These are phyloP conservation scores for Paraglomus brasilianum DNA, from an alignment of 192 early-diverging fungal species.

Conservation along the genomic window DNA sequence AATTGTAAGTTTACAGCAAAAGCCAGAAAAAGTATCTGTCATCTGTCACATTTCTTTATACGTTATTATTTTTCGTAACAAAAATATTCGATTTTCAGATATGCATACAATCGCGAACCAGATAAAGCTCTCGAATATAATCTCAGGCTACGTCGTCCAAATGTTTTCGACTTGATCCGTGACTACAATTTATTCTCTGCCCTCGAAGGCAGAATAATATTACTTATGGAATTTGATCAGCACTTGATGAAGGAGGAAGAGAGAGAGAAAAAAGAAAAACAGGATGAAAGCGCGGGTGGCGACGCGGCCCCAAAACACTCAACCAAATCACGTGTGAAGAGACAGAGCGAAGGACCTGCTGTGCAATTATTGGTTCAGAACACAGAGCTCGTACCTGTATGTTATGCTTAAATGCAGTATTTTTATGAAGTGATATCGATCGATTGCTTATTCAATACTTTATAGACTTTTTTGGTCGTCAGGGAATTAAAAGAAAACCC, in stretches of 20 bases:
- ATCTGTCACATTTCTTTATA: neutral
- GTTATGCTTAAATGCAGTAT: neutral
- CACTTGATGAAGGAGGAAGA: slow-evolving; percentile 47
- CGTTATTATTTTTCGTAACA: slow-evolving; percentile 1
- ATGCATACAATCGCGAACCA: slow-evolving; percentile 66
- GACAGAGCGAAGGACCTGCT: slow-evolving; percentile 53
- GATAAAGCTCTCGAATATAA: slow-evolving; percentile 82
- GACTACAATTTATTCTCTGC: slow-evolving; percentile 80
- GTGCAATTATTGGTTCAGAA: slow-evolving; percentile 82
- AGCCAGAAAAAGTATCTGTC: neutral
- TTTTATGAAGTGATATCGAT: neutral
- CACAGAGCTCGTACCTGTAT: slow-evolving; percentile 80
- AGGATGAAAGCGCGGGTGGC: slow-evolving; percentile 14
- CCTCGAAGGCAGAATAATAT: slow-evolving; percentile 72
- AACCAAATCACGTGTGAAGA: slow-evolving; percentile 33
- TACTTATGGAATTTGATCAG: slow-evolving; percentile 86
- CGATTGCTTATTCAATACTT: neutral
- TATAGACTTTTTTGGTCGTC: slow-evolving; percentile 63
- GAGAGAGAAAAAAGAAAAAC: slow-evolving; percentile 27
- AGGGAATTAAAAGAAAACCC: slow-evolving; percentile 60
- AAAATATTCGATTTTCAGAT: slow-evolving; percentile 40
- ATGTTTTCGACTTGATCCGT: slow-evolving; percentile 74
- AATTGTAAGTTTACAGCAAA: slow-evolving; percentile 57
- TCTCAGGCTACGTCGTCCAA: slow-evolving; percentile 65
- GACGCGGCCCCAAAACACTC: neutral